Base-by-base conservation (phyloP, 2,329 filamentous ascomycete genomes). In the Cryphonectria parasitica region DNA sequence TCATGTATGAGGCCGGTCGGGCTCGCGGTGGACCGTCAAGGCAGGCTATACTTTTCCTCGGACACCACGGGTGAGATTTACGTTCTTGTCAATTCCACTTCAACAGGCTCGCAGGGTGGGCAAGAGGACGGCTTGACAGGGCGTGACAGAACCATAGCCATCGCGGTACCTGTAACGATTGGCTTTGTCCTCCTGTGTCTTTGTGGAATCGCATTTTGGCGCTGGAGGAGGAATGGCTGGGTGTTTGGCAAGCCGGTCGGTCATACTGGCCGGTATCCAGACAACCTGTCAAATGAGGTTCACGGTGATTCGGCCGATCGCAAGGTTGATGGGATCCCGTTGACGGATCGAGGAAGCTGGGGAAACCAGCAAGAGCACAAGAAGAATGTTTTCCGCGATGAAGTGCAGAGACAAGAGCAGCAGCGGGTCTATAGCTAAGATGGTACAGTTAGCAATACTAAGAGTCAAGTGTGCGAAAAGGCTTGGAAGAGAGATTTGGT, bases 61-160 rank as follows among this genome's bases (percentile, higher is more conserved):
- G 90, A 92, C 76, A 77, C 83, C 19, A 90, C 89, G 0, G 90
- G 89, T 4, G 90, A 92, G 81, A 85, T 92, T 45, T 91, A 87
- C 73, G 84, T 91, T 2, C 75, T 88, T 62, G 72, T 77, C 58
- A 72, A 69, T 67, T 71, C 64, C 10, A n/a, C 1, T 17, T 66
- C 34, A 19, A 39, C 39, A 13, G 31, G 22, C 17, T 39, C 34
- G 17, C 11, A 22, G 31, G 60, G 34, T 13, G 60, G 22, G 34
- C 34, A 22, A 10, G 54, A n/a, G 7, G 31, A 19, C 13, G 60
- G 60, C 22, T 2, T 39, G 25, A 43, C 39, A 28, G 34, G n/a
- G 1, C 61, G 22, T 19, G 22, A 45, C 4, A 64, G 41, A 13
- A 31, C 36, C 7, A 64, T 45, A 31, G 61, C 41, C 22, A 45